These are phyloP conservation scores for Harringtonia lauricola DNA, from an alignment of 2,329 filamentous ascomycete genomes.

Conservation along the genomic window DNA sequence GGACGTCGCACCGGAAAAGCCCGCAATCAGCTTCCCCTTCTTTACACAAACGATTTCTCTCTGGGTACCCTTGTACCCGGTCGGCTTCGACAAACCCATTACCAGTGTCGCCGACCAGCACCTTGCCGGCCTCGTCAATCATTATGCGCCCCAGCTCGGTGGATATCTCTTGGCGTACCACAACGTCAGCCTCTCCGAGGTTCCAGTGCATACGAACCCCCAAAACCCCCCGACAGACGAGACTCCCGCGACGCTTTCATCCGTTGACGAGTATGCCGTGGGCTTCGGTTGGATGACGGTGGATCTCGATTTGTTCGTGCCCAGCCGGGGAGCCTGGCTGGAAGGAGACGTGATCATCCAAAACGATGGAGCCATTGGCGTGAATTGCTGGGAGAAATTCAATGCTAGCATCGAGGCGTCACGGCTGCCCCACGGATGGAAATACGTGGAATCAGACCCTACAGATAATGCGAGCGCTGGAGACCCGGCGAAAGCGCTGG, in stretches of 20 bases:
- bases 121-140: constrained; percentile 63
- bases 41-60: constrained; percentile 70
- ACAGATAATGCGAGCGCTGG: constrained; percentile 11
- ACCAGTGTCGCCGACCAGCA: constrained; percentile 64
- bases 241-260: constrained; percentile 31
- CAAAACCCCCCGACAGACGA: constrained; percentile 35
- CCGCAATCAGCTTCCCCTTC: constrained; percentile 53
- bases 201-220: constrained; percentile 35
- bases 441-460: constrained; percentile 52
- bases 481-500: background rate
- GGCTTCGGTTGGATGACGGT: constrained; percentile 82
- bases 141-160: constrained; percentile 60
- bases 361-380: constrained; percentile 77
- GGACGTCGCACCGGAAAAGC: constrained; percentile 12
- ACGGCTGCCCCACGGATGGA: constrained; percentile 68
- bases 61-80: constrained; percentile 64
- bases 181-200: constrained; percentile 54
- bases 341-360: constrained; percentile 78
- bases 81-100: constrained; percentile 57
- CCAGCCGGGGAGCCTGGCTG: constrained; percentile 60
- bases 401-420: constrained; percentile 75
- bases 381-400: constrained; percentile 86
- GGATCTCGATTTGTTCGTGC: constrained; percentile 75
- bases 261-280: constrained; percentile 73
- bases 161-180: constrained; percentile 68